Conservation (phyloP, 2,329 filamentous ascomycete species). For the Fusarium algeriense region DNA sequence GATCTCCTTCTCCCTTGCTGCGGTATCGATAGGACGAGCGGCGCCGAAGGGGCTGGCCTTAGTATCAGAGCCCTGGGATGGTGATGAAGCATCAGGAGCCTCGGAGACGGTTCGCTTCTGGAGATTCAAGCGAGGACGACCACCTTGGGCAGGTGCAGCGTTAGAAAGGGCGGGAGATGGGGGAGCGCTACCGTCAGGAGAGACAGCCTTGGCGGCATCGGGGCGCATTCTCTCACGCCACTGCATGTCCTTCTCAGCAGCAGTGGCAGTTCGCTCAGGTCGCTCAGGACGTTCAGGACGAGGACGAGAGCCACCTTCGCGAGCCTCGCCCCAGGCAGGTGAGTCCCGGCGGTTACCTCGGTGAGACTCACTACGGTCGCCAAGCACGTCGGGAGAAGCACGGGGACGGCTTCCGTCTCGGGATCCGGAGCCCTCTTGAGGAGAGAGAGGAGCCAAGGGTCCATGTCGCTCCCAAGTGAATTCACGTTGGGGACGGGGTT, state of each 20-base stretch:
- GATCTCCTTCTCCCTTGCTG: constrained; percentile 86
- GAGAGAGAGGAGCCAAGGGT: constrained; percentile 80
- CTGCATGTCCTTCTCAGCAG: constrained; percentile 91
- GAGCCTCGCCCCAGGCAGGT: constrained; percentile 81
- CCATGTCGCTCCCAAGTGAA: constrained; percentile 96
- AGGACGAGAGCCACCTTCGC: constrained; percentile 82
- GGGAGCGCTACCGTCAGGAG: constrained; percentile 79
- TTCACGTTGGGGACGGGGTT: constrained; percentile 75
- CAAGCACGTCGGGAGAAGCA: constrained; percentile 64
- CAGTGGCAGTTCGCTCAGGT: constrained; percentile 79
- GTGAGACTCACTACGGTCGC: constrained; percentile 68
- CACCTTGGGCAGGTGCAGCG: constrained; percentile 62
- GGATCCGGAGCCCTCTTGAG: constrained; percentile 62
- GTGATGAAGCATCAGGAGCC: constrained; percentile 62
- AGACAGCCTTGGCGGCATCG: constrained; percentile 74
- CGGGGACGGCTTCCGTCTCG: constrained; percentile 68
- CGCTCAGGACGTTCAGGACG: constrained; percentile 78
- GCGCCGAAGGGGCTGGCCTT: constrained; percentile 96
- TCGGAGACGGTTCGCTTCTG: constrained; percentile 92
- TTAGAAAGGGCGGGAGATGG: constrained; percentile 75
- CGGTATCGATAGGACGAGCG: constrained; percentile 93
- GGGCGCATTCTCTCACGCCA: constrained; percentile 94
- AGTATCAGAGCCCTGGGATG: constrained; percentile 70
- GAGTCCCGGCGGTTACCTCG: constrained; percentile 75
- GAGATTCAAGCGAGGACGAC: constrained; percentile 87